phyloP scores from a whole-genome alignment of 805 yeast species.

The Candida suzukii region DNA sequence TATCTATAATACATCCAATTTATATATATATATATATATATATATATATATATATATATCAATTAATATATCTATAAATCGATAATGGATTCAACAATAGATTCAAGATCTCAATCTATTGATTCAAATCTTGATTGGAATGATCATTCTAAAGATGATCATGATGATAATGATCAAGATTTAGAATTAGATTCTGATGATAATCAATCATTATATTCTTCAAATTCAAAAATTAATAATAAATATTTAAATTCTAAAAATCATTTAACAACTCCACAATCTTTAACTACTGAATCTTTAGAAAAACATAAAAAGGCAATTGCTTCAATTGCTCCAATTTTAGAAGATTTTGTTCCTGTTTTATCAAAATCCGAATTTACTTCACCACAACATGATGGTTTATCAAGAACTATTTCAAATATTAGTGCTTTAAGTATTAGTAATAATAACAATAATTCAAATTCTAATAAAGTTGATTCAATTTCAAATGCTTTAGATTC shows the following conservation, averaged over 20 bases:
- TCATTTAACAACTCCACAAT: conserved; percentile 3
- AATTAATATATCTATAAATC: too few species aligned
- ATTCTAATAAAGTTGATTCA: neutral
- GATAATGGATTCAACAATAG: neutral
- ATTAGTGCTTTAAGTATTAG: conserved; percentile 23
- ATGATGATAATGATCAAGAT: neutral
- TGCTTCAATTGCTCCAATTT: conserved; percentile 74
- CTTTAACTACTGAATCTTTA: conserved; percentile 24
- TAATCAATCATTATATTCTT: neutral
- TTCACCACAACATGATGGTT: conserved; percentile 22
- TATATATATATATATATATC: too few species aligned
- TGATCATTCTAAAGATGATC: neutral
- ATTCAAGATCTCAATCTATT: neutral
- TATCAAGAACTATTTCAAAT: conserved; percentile 25
- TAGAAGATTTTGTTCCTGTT: conserved; percentile 65
- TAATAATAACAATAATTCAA: conserved; percentile 2
- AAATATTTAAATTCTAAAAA: neutral
- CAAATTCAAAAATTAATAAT: neutral
- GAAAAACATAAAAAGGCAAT: conserved; percentile 49
- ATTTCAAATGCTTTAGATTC: conserved; percentile 1
- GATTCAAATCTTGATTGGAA: neutral
- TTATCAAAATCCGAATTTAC: conserved; percentile 39
- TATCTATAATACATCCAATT: too few species aligned
- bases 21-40: too few species aligned
- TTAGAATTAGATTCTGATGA: neutral